Conservation (phyloP, 169 alveolate genomes). For the Eimeria brunetti region DNA sequence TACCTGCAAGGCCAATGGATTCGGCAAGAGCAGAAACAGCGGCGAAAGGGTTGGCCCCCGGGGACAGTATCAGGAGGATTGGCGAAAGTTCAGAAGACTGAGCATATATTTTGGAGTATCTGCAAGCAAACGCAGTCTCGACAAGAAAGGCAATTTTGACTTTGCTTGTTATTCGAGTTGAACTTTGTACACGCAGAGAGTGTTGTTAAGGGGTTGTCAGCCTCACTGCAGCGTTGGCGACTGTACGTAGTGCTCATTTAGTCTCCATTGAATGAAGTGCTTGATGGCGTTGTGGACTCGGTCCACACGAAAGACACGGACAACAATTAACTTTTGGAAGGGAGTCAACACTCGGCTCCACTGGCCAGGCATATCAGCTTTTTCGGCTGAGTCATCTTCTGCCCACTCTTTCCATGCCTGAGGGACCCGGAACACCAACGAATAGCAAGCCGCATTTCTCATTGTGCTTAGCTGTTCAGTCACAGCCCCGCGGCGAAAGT, state of each 20-base stretch:
- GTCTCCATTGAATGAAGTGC: constrained; percentile 91
- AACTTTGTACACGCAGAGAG: background rate
- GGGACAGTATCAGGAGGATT: constrained; percentile 95
- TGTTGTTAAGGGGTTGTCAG: background rate
- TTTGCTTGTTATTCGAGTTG: background rate
- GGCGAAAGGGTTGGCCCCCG: constrained; percentile 96
- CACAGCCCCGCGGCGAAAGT: background rate
- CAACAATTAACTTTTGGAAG: constrained; percentile 92
- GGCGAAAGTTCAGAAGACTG: constrained; percentile 94
- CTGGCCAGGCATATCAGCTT: constrained; percentile 92
- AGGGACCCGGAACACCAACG: background rate
- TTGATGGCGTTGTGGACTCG: constrained; percentile 95
- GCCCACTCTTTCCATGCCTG: constrained; percentile 94
- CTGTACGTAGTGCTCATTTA: constrained; percentile 90
- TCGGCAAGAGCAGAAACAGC: constrained; percentile 94
- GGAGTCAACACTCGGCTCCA: constrained; percentile 81
- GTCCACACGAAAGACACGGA: constrained; percentile 95
- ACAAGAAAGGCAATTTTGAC: background rate
- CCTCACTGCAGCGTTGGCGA: constrained; percentile 87
- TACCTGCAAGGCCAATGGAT: constrained; percentile 91
- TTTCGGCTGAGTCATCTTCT: constrained; percentile 95
- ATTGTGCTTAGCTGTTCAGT: background rate
- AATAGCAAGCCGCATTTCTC: background rate
- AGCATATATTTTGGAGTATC: constrained; percentile 92
- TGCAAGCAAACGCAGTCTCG: constrained; percentile 81